Percentiles rank a stretch among this genome's conserved stretches.
Evolutionary conservation across 768 basidiomycete genomes (phyloP).

Genomic region (Coprinellus aureogranulatus): DNA sequence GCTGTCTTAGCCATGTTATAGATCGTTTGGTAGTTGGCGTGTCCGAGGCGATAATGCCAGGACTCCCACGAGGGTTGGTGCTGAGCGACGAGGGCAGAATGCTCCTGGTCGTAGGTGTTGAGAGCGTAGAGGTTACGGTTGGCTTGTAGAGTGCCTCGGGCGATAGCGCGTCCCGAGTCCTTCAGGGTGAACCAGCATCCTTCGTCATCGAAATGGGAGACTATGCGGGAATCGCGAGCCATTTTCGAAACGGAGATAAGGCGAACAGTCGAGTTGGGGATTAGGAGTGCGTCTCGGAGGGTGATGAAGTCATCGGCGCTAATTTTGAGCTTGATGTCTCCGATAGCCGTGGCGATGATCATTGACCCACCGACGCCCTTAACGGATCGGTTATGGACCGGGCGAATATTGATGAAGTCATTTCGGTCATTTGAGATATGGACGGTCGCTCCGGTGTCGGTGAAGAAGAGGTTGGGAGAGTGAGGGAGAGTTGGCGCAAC

Average conservation of each 20-base stretch:
- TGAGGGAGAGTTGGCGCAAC: background rate
- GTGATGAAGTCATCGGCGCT: slow-evolving; percentile 4
- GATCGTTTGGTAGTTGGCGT: slow-evolving; percentile 23
- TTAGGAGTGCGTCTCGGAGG: slow-evolving; percentile 16
- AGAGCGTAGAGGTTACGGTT: slow-evolving; percentile 17
- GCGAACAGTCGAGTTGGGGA: slow-evolving; percentile 20
- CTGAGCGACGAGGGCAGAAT: slow-evolving; percentile 12
- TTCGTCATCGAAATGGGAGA: slow-evolving; percentile 16
- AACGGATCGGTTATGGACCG: slow-evolving; percentile 20
- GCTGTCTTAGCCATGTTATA: slow-evolving; percentile 17
- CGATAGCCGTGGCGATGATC: slow-evolving; percentile 23
- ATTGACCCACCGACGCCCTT: slow-evolving; percentile 25
- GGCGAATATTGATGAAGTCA: slow-evolving; percentile 22
- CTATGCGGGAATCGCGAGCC: slow-evolving; percentile 6
- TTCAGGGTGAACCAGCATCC: slow-evolving; percentile 12
- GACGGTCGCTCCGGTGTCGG: slow-evolving; percentile 23
- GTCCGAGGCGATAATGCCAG: slow-evolving; percentile 28
- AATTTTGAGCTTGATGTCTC: slow-evolving; percentile 16
- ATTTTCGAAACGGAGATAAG: slow-evolving; percentile 23
- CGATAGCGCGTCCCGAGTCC: slow-evolving; percentile 12
- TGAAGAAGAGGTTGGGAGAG: slow-evolving; percentile 17
- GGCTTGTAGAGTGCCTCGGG: slow-evolving; percentile 7
- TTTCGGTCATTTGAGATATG: slow-evolving; percentile 21
- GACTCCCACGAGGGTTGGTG: slow-evolving; percentile 14
- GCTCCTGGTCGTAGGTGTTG: background rate